Evolutionary conservation across 2,329 filamentous ascomycete genomes (phyloP), one percentile per base, ranked within the genome.

Genomic region (Colletotrichum paranaense): DNA sequence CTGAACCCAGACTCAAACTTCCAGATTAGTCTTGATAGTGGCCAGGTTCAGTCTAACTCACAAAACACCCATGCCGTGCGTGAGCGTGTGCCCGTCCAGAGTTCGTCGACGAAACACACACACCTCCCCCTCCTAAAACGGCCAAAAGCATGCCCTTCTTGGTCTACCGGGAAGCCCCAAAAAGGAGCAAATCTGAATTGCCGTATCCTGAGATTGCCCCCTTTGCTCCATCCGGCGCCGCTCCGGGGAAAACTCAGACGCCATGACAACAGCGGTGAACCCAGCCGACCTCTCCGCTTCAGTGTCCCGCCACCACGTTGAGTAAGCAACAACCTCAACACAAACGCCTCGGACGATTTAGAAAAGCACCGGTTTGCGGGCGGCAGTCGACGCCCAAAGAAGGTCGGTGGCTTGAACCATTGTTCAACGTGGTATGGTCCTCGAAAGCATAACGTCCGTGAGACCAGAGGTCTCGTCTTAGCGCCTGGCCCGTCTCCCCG

Each of bases 231-330:
- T 53, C 69, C 69, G 65, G 69, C 30, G 35, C 65, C 59, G 26
- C 32, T 64, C 55, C 63, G 53, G 46, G 46, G 59, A 24, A 49
- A 73, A 70, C 22, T 35, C 55, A 62, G 26, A 73, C 60, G 66
- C 60, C 60, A 55, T 65, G 56, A 69, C 35, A 70, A 53, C 66
- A 70, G 70, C 70, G 70, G 67, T 73, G 70, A 73, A 65, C 67
- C 70, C 67, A 49, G 69, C 66, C 46, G 22, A 22, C 38, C 62
- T 12, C 49, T n/a, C 42, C 42, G 52, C 42, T 14, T 57, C 32
- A n/a, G 53, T n/a, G 19, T 62, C 38, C 65, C 58, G 59, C 66
- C 55, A 46, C 59, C 59, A 16, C 12, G 65, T 46, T 19, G 58
- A 59, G 58, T 12, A 24, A 52, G 22, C 62, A 49, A 42, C 66